A percentile compares a stretch with the other conserved stretches of the same genome.
phyloP scores from a whole-genome alignment of 2,329 filamentous ascomycete species.

The Thyridium curvatum region DNA sequence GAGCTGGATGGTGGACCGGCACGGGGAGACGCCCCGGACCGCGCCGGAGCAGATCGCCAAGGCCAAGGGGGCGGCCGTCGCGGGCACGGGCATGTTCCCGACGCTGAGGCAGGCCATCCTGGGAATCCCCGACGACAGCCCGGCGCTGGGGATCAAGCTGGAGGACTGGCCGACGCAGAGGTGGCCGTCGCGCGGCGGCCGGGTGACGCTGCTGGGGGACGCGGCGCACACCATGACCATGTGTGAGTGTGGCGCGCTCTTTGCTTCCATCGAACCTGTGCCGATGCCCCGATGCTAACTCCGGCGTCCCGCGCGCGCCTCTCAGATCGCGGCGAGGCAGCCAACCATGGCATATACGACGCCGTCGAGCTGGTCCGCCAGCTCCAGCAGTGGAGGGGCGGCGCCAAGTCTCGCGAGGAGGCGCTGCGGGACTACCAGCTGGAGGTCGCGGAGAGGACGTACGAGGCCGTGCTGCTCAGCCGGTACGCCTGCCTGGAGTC shows the following conservation, averaged over 20 bases:
- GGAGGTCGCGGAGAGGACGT: constrained; percentile 32
- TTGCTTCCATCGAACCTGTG: background rate
- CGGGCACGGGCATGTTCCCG: no score
- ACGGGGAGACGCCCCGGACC: no score
- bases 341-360: constrained; percentile 50
- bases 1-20: constrained; percentile 29
- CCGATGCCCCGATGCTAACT: no score
- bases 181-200: constrained; percentile 27
- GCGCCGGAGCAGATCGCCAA: no score
- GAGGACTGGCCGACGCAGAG: constrained; percentile 34
- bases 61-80: no score
- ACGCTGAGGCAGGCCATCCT: no score
- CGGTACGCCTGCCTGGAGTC: constrained; percentile 48
- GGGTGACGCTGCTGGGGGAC: constrained; percentile 44
- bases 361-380: constrained; percentile 27
- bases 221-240: constrained; percentile 53
- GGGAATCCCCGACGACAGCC: constrained; percentile 28
- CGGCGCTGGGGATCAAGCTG: constrained; percentile 37
- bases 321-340: constrained; percentile 49
- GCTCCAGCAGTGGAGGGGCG: constrained; percentile 6
- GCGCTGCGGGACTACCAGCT: constrained; percentile 35
- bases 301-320: no score
- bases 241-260: constrained; percentile 37
- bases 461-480: constrained; percentile 40
- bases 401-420: background rate